These are phyloP conservation scores for Gynochthodes officinalis DNA, from an alignment of 257 asterid species.

Conservation along the genomic window DNA sequence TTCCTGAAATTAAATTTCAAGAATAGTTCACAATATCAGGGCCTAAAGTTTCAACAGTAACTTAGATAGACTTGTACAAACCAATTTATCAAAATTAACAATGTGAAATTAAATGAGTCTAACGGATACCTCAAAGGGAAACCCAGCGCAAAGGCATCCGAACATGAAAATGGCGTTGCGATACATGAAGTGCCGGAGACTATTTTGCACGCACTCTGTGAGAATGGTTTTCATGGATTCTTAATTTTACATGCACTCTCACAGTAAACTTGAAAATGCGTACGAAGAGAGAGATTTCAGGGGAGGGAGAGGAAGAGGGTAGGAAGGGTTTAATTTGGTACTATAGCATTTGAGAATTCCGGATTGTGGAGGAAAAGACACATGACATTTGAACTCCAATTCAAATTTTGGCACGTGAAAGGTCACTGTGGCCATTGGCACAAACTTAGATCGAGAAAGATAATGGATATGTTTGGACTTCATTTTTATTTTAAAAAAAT, in stretches of 20 bases:
- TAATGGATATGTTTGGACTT: too few relatives aligned
- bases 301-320: not conserved
- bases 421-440: not conserved
- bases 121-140: constrained; percentile 67
- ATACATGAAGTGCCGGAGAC: constrained; percentile 59
- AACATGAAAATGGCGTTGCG: constrained; percentile 91
- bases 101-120: not conserved
- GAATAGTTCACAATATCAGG: not conserved
- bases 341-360: not conserved
- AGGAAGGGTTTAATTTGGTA: constrained; percentile 6
- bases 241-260: not conserved
- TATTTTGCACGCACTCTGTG: constrained; percentile 61
- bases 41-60: too few relatives aligned
- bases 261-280: not conserved
- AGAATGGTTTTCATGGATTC: constrained; percentile 71
- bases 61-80: too few relatives aligned
- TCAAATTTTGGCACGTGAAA: constrained; percentile 13
- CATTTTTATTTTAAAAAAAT: too few relatives aligned
- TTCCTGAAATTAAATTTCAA: not conserved
- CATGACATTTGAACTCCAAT: constrained; percentile 10
- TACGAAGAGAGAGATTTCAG: not conserved
- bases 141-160: constrained; percentile 92
- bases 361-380: not conserved
- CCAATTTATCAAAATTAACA: not conserved
- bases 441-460: too few relatives aligned